Conservation (phyloP, 176 grass and related monocot genomes). For the sorghum (Sorghum bicolor) region Sorghum_bicolor_NCBIv3 NC_012871.2:31143501-31144000, state of each 20-base stretch:
- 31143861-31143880: background rate
- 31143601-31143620: too few relatives aligned
- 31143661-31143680: background rate
- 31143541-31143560: too few relatives aligned
- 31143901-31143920: background rate
- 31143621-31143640: too few relatives aligned
- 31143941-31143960: background rate
- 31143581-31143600: too few relatives aligned
- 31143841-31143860: background rate
- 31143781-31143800: accelerated
- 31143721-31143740: background rate
- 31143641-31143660: too few relatives aligned
- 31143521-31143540: too few relatives aligned
- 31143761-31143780: accelerated
- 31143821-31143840: background rate
- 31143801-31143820: accelerated
- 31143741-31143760: background rate
- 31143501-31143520: accelerated
- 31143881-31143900: accelerated
- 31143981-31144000: background rate
- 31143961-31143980: accelerated
- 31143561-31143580: too few relatives aligned
- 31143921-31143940: background rate
- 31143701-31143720: background rate
- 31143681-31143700: accelerated